Conservation (phyloP, 2,329 filamentous ascomycete genomes). For the Chalaropsis ovoidea region DNA sequence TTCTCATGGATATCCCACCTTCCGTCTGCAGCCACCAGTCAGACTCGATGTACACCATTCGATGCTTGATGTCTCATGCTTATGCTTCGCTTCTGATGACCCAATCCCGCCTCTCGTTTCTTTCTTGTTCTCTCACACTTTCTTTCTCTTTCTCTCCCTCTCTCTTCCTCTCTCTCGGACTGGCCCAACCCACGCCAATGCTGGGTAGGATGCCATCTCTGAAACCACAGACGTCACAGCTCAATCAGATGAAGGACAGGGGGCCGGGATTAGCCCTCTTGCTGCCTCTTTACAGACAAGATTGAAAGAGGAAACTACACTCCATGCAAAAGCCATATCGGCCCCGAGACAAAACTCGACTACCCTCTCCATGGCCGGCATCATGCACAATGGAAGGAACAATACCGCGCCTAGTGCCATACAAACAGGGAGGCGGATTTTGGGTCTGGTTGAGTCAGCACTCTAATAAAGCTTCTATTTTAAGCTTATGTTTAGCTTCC, state of each 20-base stretch:
- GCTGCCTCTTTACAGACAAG: not conserved
- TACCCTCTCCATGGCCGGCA: no score
- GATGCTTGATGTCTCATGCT: not conserved
- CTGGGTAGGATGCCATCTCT: not conserved
- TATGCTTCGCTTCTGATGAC: not conserved
- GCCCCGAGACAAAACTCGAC: no score
- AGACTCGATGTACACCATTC: not conserved
- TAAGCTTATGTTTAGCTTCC: not conserved
- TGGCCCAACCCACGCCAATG: not conserved
- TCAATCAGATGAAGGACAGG: constrained; percentile 13
- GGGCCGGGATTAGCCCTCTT: not conserved
- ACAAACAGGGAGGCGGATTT: not conserved
- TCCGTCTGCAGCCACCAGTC: not conserved
- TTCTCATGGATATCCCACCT: not conserved
- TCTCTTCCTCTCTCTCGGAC: not conserved
- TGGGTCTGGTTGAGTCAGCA: not conserved
- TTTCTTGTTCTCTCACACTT: no score
- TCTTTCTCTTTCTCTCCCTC: not conserved
- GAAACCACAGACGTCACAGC: constrained; percentile 10
- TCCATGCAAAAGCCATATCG: not conserved
- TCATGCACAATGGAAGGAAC: not conserved
- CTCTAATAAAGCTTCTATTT: not conserved
- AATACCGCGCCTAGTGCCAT: not conserved
- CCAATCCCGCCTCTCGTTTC: not conserved
- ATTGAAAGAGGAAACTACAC: not conserved